phyloP scores from a whole-genome alignment of 805 yeast genomes.

The Saccharomycopsis guyanensis region DNA sequence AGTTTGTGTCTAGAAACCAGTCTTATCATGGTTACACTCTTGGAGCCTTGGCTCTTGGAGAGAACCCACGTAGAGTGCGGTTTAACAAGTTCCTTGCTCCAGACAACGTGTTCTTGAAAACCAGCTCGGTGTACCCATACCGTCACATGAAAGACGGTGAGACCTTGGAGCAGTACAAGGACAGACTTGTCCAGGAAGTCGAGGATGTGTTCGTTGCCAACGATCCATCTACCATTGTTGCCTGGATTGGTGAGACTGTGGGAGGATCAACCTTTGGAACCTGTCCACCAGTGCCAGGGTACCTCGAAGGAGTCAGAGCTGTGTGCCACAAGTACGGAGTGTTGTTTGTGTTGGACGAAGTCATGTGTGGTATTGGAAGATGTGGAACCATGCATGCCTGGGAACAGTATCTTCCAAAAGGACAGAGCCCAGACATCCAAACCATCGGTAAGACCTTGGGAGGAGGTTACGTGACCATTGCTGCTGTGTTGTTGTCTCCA shows the following conservation, averaged over 20 bases:
- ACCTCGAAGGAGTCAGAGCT: conserved; percentile 37
- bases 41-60: conserved; percentile 38
- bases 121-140: conserved; percentile 26
- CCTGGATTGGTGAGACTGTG: conserved; percentile 39
- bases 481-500: conserved; percentile 34
- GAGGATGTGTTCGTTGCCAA: conserved; percentile 35
- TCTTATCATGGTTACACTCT: conserved; percentile 44
- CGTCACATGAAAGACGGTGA: conserved; percentile 27
- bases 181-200: conserved; percentile 33
- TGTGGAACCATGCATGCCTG: conserved; percentile 41
- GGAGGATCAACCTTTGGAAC: conserved; percentile 42
- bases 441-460: conserved; percentile 43
- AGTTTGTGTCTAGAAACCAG: conserved; percentile 37
- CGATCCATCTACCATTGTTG: conserved; percentile 38
- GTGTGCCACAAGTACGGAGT: conserved; percentile 46
- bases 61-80: conserved; percentile 32
- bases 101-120: conserved; percentile 12
- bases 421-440: conserved; percentile 39
- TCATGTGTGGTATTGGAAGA: conserved; percentile 51
- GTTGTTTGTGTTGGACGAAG: conserved; percentile 43
- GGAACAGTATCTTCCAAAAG: conserved; percentile 32
- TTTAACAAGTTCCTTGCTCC: conserved; percentile 25
- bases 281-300: conserved; percentile 36
- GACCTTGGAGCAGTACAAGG: conserved; percentile 34
- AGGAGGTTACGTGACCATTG: conserved; percentile 42